A percentile compares a stretch with the other conserved stretches of the same genome.
Conservation (phyloP, 257 asterid genomes). For the Jacaranda mimosifolia region DNA sequence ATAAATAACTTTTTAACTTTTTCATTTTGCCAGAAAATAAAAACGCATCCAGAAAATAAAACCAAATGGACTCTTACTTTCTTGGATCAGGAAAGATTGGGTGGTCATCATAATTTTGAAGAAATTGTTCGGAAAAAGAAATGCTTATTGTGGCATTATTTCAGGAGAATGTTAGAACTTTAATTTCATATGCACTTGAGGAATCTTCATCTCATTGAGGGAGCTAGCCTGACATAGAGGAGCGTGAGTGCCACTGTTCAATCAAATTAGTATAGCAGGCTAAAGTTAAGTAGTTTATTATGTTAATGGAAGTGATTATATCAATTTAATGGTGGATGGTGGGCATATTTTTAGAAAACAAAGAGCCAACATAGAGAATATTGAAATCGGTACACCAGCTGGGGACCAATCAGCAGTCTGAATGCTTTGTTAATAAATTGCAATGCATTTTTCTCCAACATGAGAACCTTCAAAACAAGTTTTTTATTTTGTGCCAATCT, state of each 20-base stretch:
- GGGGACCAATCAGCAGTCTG: background rate
- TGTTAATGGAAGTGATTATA: background rate
- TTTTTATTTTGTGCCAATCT: constrained; percentile 7
- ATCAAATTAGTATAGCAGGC: background rate
- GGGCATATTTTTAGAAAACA: background rate
- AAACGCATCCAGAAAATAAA: too few relatives aligned
- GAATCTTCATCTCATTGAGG: background rate
- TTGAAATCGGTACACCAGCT: too few relatives aligned
- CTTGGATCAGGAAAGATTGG: constrained; percentile 7
- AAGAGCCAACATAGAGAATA: too few relatives aligned
- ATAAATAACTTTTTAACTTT: too few relatives aligned
- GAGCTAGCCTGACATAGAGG: background rate
- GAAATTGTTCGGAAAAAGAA: too few relatives aligned
- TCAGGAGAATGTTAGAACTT: background rate
- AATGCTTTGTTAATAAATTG: background rate
- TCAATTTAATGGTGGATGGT: background rate
- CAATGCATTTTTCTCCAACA: constrained; percentile 11
- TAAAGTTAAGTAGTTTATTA: background rate
- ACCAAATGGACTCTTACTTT: background rate
- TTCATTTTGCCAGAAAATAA: too few relatives aligned
- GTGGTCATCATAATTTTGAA: background rate
- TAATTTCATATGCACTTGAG: background rate
- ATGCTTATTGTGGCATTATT: too few relatives aligned
- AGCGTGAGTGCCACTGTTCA: background rate
- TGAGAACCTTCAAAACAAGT: background rate